Evolutionary conservation across 768 basidiomycete genomes (phyloP).

Genomic region (Suillus alpinus): DNA sequence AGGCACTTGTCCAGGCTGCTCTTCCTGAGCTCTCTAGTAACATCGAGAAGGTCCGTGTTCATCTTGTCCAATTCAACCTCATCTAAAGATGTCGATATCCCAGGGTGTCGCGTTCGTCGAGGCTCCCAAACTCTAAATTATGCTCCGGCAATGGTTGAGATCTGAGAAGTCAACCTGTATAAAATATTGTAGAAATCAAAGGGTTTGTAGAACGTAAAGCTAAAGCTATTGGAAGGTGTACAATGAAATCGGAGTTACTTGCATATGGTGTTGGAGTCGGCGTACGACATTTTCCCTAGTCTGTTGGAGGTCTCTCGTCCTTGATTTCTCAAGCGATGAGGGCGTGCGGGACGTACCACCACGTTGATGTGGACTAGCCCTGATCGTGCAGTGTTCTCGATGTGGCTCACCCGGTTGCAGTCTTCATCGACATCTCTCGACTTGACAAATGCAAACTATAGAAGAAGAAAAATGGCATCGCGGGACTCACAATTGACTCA

Average conservation of each 20-base stretch:
- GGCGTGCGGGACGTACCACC: too few species aligned
- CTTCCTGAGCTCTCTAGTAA: conserved; percentile 74
- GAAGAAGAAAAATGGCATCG: too few species aligned
- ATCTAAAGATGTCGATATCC: background rate
- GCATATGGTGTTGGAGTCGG: background rate
- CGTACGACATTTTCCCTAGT: too few species aligned
- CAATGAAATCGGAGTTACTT: background rate
- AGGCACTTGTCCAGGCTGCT: conserved; percentile 73
- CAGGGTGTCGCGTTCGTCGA: conserved; percentile 27
- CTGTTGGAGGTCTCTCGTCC: too few species aligned
- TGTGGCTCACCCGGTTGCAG: too few species aligned
- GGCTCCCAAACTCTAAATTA: conserved; percentile 25
- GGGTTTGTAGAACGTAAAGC: background rate
- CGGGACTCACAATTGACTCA: too few species aligned
- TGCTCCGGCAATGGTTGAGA: background rate
- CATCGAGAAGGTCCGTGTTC: conserved; percentile 62
- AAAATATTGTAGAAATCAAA: background rate
- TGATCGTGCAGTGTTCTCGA: too few species aligned
- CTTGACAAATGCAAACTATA: too few species aligned
- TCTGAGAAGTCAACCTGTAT: background rate
- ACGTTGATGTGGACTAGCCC: too few species aligned
- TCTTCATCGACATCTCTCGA: too few species aligned
- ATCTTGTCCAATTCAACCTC: background rate
- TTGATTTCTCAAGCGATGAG: too few species aligned
- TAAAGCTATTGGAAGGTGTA: background rate